Evolutionary conservation across 176 grass and related monocot species (phyloP), one percentile per base, ranked within the genome.

Genomic region (Oryza officinalis): DNA sequence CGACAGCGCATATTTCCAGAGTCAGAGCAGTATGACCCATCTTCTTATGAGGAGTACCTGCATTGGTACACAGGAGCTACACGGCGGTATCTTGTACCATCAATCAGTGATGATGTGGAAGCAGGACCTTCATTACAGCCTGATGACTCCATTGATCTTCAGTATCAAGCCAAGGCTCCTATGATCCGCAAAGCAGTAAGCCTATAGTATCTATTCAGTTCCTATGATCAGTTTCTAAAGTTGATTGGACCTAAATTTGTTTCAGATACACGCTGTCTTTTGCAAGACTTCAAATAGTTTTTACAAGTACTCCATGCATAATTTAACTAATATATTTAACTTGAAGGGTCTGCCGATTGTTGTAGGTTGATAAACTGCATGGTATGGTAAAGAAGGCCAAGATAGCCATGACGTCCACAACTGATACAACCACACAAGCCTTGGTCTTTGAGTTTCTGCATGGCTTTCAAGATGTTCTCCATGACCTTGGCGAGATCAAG

Each of bases 11-110:
- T 94, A 82, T 87, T 91, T 86, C 64, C 49, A 69, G 92, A 91
- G 72, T 30, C 78, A 37, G 89, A 79, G 35, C 79, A 77, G 13
- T 94, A 88, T 88, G 92, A 94, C 49, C 64, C 64, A 3, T 85
- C 88, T 50, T 88, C 91, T 88, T 90, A 91, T 67, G 85, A 94
- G 10, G 89, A 88, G 57, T 94, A 91, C 66, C 72, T 87, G 74
- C 75, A 60, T 37, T 94, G 92, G 92, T 85, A 91, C 82, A 88
- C 86, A 8, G 79, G 92, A 71, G 86, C 63, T 69, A 91, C 92
- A 80, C 80, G 88, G 8, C 80, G 88, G 17, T 87, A 87, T 82
- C 88, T 90, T 86, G 84, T 90, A 50, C 84, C 88, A 20, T 71
- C 61, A 68, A 67, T 2, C 49, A 68, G 41, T 5, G 79, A 90